Conservation (phyloP, 2,329 filamentous ascomycete genomes). For the Venturia oleaginea region DNA sequence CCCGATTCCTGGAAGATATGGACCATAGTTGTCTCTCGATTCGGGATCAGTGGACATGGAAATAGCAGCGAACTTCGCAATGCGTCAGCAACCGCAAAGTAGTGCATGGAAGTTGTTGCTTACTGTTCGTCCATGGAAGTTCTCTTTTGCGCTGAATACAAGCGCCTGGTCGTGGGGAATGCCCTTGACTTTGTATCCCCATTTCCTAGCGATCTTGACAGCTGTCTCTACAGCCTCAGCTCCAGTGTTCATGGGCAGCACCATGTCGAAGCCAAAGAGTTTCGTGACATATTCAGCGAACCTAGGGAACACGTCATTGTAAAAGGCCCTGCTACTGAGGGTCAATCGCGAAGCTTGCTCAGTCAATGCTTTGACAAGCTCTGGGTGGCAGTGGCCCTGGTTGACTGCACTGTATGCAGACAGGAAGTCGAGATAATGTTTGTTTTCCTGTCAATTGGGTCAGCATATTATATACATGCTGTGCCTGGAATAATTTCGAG, state of each 20-base stretch:
- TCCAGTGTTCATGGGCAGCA: constrained; percentile 95
- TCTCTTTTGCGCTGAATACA: constrained; percentile 76
- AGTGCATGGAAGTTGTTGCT: constrained; percentile 28
- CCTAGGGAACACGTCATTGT: constrained; percentile 95
- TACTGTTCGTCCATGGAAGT: constrained; percentile 94
- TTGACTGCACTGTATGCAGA: constrained; percentile 98
- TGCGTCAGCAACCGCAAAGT: not conserved
- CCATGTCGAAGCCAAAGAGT: constrained; percentile 94
- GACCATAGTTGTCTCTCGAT: constrained; percentile 93
- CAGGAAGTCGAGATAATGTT: constrained; percentile 93
- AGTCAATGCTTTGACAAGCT: constrained; percentile 79
- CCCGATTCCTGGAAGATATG: constrained; percentile 84
- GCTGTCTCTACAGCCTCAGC: constrained; percentile 94
- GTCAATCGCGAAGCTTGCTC: constrained; percentile 87
- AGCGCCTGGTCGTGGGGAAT: constrained; percentile 77
- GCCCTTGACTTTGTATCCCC: constrained; percentile 94
- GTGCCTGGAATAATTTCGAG: not conserved
- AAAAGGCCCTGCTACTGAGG: constrained; percentile 87
- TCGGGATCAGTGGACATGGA: constrained; percentile 93
- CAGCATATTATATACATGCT: not conserved
- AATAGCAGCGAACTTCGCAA: constrained; percentile 78
- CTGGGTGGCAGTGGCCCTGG: constrained; percentile 95
- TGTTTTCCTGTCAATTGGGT: constrained; percentile 26
- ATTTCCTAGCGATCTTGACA: constrained; percentile 93
- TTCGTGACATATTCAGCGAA: constrained; percentile 88